Base-by-base conservation (phyloP, 306 rosid species). In the Quercus dentata region DNA sequence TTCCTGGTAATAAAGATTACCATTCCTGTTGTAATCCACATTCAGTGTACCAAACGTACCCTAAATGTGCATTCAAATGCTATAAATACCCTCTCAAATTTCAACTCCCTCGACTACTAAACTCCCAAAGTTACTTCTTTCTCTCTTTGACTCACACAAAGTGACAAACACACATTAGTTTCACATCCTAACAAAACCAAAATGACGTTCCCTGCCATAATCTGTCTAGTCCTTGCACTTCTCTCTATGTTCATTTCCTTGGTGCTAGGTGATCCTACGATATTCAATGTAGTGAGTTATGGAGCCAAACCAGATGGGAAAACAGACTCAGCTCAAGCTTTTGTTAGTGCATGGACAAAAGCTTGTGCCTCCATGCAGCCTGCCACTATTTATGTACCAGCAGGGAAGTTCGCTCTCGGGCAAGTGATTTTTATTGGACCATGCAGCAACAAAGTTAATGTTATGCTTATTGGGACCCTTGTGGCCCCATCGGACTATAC, bases 401-500 rank as follows among this genome's bases (percentile, higher is more conserved):
- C 12, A 1, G 87, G 92, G 19, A 81, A 71, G 33, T 89, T 89
- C 77, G 76, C 76, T 31, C 76, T 89, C 4, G 46, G 76, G 1
- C 78, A 49, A 28, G 86, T 15, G 8, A 69, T 18, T 41, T 88
- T 90, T 73, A 80, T 52, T 3, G 94, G 94, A 4, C 82, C 74
- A 1, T 90, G 94, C 76, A 72, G 51, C 54, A 88, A 70, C 80
- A 81, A 55, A 5, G 84, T 25, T 21, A 80, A 83, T 71, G 76
- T 54, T 3, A 12, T 80, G 9, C 84, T 56, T 21, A 85, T 84
- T 44, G 92, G 90, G 35, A 76, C 88, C 38, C 61, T 89, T 1
- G 74, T 84, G 12, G 92, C 90, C 23, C 88, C 81, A 1, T 88
- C 92, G 0, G 78, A 90, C 41, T 84, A 83, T 76, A 65, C 13